phyloP scores from a whole-genome alignment of 106 monocot genomes.

The Dendrobium catenatum region DNA sequence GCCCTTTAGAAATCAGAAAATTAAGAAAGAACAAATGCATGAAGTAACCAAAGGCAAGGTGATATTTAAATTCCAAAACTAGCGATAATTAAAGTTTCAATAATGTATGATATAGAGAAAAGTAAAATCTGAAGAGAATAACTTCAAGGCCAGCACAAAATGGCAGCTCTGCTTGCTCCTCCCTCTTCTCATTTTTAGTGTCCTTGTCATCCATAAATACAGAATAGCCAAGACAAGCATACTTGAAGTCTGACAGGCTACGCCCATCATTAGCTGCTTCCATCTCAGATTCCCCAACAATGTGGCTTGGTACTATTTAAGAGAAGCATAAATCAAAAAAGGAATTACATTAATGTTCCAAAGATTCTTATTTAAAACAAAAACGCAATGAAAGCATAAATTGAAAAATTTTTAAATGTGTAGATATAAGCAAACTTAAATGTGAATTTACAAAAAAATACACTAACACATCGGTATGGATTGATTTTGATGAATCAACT shows the following conservation, averaged over 20 bases:
- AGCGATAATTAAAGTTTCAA: not conserved
- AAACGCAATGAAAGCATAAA: not conserved
- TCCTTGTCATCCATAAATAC: constrained; percentile 39
- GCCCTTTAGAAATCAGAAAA: not conserved
- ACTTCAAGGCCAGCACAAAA: constrained; percentile 57
- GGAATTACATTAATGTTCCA: not conserved
- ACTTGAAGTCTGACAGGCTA: constrained; percentile 33
- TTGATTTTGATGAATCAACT: constrained; percentile 2
- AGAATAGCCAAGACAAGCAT: constrained; percentile 50
- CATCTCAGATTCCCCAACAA: constrained; percentile 45
- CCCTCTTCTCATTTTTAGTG: constrained; percentile 18
- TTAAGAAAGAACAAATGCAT: not conserved
- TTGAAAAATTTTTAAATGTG: not conserved
- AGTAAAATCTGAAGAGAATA: constrained; percentile 3
- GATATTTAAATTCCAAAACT: not conserved
- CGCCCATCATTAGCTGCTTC: constrained; percentile 37
- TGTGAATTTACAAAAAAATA: not conserved
- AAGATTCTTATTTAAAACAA: not conserved
- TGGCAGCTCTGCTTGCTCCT: constrained; percentile 36
- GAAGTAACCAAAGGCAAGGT: not conserved
- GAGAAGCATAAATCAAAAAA: not conserved
- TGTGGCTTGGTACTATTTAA: constrained; percentile 31
- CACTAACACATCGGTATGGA: not conserved
- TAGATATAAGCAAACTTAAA: not conserved
- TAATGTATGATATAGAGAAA: not conserved